Base-by-base conservation (phyloP, 129 eudicot genomes). In the Chrysanthemum lavandulifolium region DNA sequence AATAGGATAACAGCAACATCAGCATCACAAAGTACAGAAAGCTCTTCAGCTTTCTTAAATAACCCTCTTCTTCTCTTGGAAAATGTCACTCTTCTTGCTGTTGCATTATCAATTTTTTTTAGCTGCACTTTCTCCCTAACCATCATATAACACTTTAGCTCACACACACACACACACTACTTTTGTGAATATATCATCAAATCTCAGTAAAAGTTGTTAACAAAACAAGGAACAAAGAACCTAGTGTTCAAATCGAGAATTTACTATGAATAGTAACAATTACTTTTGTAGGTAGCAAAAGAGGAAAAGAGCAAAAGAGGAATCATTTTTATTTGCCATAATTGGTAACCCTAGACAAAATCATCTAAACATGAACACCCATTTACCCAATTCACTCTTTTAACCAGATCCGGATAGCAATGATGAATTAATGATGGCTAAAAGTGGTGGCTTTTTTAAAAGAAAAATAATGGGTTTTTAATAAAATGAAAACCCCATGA, bases 1-100 rank as follows among this genome's bases (percentile, higher is more conserved):
- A 91, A 91, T 76, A 88, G 54, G 72, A 88, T 79, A 76, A 91
- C 83, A 55, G 84, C 97, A 55, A 91, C 96, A 73, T 91, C 96
- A 71, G 96, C 96, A 83, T 91, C 97, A 74, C 97, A 91, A 48
- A 91, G 89, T 58, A 91, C 86, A 50, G 92, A 77, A 79, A 91
- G 97, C 81, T 91, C 97, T 76, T 91, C 88, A 68, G 97, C 97
- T 82, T 91, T 91, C 87, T 91, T 91, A 82, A 91, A 86, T 6
- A 91, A 73, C 50, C 97, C 97, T 84, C 96, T 91, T 79, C 97
- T 82, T 76, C 97, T 86, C 82, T 91, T 91, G 33, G 96, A 84
- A 76, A 91, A 91, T 13, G 97, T 91, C 57, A 91, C 97, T 75
- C 90, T 93, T 79, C 97, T 82, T 16, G 97, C 96, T 6, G 97